phyloP scores from a whole-genome alignment of 2,329 filamentous ascomycete species.

The Plenodomus tracheiphilus region DNA sequence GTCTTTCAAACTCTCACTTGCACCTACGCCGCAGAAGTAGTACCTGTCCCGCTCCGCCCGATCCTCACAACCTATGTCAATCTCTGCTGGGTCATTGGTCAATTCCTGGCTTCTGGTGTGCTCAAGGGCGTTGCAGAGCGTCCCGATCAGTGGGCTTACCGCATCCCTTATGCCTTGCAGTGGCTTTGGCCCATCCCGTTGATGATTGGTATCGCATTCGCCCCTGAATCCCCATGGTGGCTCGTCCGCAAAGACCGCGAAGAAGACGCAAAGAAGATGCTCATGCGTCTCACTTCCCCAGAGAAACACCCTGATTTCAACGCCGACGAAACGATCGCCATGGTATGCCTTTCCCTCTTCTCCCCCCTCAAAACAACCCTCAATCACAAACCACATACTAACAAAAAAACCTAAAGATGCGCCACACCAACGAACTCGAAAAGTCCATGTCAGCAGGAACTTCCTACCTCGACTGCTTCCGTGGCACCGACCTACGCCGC shows the following conservation, averaged over 20 bases:
- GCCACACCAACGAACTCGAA: slow-evolving; percentile 82
- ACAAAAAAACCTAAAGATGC: slow-evolving; percentile 56
- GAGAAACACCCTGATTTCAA: slow-evolving; percentile 48
- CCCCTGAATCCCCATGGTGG: slow-evolving; percentile 75
- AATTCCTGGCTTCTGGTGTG: slow-evolving; percentile 72
- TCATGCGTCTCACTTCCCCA: slow-evolving; percentile 65
- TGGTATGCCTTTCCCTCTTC: slow-evolving; percentile 48
- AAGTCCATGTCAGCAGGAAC: slow-evolving; percentile 68
- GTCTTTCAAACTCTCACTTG: slow-evolving; percentile 54
- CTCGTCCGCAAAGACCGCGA: slow-evolving; percentile 67
- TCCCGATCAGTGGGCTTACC: slow-evolving; percentile 68
- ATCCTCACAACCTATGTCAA: slow-evolving; percentile 68
- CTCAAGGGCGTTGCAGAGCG: slow-evolving; percentile 68
- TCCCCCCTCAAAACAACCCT: background rate
- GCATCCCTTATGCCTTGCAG: slow-evolving; percentile 69
- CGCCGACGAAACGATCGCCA: slow-evolving; percentile 66
- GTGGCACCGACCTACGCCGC: slow-evolving; percentile 74
- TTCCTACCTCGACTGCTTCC: slow-evolving; percentile 82
- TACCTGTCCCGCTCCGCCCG: slow-evolving; percentile 68
- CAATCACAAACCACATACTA: background rate
- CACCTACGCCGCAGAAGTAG: slow-evolving; percentile 62
- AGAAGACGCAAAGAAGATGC: slow-evolving; percentile 67
- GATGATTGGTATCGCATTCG: slow-evolving; percentile 67
- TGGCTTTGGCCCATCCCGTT: slow-evolving; percentile 76
- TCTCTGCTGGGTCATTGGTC: slow-evolving; percentile 75